phyloP scores from a whole-genome alignment of 106 monocot species.

The Triglochin maritima region DNA sequence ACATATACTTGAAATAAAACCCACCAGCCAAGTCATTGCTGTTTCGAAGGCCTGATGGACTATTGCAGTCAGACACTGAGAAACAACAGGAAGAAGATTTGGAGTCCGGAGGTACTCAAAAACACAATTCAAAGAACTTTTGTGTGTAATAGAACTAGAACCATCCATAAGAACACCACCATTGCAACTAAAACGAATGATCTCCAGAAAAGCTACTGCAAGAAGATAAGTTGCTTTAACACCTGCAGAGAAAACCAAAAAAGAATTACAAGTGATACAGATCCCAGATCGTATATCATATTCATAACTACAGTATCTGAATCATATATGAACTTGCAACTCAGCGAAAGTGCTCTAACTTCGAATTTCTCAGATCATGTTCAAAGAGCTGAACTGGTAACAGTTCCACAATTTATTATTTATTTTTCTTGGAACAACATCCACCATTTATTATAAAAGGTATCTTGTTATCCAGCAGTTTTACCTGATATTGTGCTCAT shows the following conservation, averaged over 20 bases:
- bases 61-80: constrained; percentile 87
- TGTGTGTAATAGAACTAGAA: constrained; percentile 28
- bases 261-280: neutral
- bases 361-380: no score
- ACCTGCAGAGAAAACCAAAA: constrained; percentile 26
- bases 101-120: constrained; percentile 94
- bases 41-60: constrained; percentile 81
- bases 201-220: constrained; percentile 87
- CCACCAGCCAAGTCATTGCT: constrained; percentile 83
- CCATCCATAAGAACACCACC: constrained; percentile 60
- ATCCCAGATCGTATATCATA: no score
- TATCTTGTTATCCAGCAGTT: neutral
- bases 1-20: neutral
- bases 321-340: no score
- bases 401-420: no score
- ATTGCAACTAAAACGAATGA: constrained; percentile 87
- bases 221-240: constrained; percentile 98
- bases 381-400: no score
- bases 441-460: neutral
- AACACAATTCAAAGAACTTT: constrained; percentile 86
- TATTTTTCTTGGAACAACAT: no score
- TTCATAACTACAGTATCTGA: no score
- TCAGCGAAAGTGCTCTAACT: no score
- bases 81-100: constrained; percentile 72
- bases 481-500: constrained; percentile 95